Conservation (phyloP, 805 yeast genomes). For the Sugiyamaella qingdaonensis region DNA sequence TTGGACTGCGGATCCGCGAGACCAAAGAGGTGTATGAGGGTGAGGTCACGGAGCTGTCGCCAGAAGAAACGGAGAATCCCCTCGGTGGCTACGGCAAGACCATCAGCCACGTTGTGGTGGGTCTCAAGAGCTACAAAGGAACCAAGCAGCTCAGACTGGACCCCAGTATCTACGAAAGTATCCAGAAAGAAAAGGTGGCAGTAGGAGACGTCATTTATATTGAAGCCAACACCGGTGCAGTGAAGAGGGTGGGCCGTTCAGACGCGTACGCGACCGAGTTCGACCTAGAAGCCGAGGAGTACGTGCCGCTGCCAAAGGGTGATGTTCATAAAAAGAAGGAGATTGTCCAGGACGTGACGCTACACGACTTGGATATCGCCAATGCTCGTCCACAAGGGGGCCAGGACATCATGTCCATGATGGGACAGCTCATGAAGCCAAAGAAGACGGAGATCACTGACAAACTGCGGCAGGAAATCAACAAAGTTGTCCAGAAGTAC, state of each 20-base stretch:
- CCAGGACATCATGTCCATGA: constrained; percentile 90
- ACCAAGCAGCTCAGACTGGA: constrained; percentile 85
- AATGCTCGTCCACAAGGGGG: constrained; percentile 97
- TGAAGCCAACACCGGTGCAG: constrained; percentile 96
- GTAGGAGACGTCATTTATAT: constrained; percentile 97
- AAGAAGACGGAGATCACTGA: constrained; percentile 96
- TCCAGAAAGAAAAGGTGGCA: constrained; percentile 89
- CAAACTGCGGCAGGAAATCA: constrained; percentile 87
- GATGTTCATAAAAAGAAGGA: constrained; percentile 98
- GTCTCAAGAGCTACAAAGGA: constrained; percentile 88
- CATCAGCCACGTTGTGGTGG: constrained; percentile 88
- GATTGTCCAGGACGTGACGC: constrained; percentile 93
- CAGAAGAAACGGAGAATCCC: constrained; percentile 95
- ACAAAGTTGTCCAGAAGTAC: constrained; percentile 92
- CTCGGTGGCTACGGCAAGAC: constrained; percentile 98
- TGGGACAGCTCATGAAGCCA: constrained; percentile 96
- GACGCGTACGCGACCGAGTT: constrained; percentile 98
- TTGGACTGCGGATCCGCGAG: constrained; percentile 93
- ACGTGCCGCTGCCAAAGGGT: constrained; percentile 97
- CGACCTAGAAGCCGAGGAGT: constrained; percentile 97
- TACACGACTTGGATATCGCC: constrained; percentile 94
- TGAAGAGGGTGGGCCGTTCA: constrained; percentile 95
- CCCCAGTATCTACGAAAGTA: constrained; percentile 88
- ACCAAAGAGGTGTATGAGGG: constrained; percentile 98
- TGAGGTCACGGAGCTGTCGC: constrained; percentile 92